Evolutionary conservation across 129 eudicot genomes (phyloP), one percentile per base, ranked within the genome.

Genomic region (Kitagawia praeruptora): DNA sequence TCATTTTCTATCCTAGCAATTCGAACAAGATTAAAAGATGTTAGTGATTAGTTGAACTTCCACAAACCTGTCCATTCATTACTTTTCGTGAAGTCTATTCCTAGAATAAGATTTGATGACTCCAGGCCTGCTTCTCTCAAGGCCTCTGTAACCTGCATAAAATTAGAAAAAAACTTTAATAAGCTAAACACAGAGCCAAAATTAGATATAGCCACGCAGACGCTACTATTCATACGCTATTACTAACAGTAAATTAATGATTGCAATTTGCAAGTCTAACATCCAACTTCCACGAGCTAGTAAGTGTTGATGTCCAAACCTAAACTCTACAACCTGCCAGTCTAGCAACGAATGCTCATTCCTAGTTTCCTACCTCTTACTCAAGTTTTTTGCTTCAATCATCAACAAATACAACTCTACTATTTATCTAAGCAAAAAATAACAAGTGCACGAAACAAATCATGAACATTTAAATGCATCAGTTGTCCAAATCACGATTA

Each of bases 61-160:
- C 74, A 85, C 88, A 74, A 23, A 91, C 93, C 97, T 86, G 93
- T 89, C 97, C 97, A 91, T 81, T 91, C 97, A 11, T 91, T 91
- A 83, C 97, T 91, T 84, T 91, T 89, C 4, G 93, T 91, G 77
- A 91, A 91, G 86, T 91, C 97, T 82, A 91, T 86, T 48, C 92
- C 93, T 41, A 89, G 53, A 78, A 91, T 89, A 81, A 91, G 89
- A 82, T 91, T 91, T 73, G 97, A 91, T 31, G 97, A 91, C 89
- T 91, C 97, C 27, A 91, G 89, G 42, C 97, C 97, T 27, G 92
- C 80, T 75, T 70, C 90, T 85, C 92, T 87, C 63, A 91, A 78
- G 78, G 97, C 97, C 75, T 70, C 63, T 70, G 97, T 89, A 53
- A 91, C 97, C 97, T 91, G 83, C 67, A 78, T 2, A 70, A 16